Conservation (phyloP, 306 rosid genomes). For the Nissolia schottii region DNA sequence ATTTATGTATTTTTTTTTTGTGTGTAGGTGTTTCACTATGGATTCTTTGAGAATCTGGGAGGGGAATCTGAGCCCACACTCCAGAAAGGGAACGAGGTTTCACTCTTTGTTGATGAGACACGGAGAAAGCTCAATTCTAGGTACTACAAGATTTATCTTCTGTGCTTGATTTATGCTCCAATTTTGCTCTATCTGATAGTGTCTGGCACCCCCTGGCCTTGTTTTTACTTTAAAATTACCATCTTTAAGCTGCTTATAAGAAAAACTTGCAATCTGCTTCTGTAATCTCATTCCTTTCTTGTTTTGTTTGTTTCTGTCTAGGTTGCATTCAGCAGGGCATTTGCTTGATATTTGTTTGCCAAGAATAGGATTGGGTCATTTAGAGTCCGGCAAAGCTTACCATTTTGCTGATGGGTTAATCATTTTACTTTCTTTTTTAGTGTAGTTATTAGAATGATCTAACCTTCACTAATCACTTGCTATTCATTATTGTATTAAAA, state of each 20-base stretch:
- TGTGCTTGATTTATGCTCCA: neutral
- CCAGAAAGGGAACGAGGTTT: conserved; percentile 44
- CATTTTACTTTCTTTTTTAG: neutral
- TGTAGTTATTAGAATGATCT: neutral
- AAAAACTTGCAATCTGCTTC: neutral
- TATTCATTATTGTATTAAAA: neutral
- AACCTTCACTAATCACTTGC: neutral
- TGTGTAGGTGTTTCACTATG: conserved; percentile 61
- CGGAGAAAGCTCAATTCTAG: conserved; percentile 65
- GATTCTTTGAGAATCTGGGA: conserved; percentile 41
- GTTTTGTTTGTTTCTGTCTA: conserved; percentile 16
- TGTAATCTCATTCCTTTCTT: neutral
- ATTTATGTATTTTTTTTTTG: neutral
- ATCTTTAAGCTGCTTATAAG: neutral
- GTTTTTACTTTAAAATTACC: neutral
- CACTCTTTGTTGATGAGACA: conserved; percentile 59
- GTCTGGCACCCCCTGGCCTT: neutral
- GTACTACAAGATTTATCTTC: conserved; percentile 24
- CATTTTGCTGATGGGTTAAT: conserved; percentile 79
- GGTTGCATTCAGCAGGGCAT: conserved; percentile 81
- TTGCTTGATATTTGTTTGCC: conserved; percentile 61
- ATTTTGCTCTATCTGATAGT: neutral
- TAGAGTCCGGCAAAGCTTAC: conserved; percentile 69
- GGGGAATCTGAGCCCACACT: conserved; percentile 30
- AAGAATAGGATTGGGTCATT: conserved; percentile 53